phyloP scores from a whole-genome alignment of 352 stramenopile species.

The Pythium aphanidermatum region DNA sequence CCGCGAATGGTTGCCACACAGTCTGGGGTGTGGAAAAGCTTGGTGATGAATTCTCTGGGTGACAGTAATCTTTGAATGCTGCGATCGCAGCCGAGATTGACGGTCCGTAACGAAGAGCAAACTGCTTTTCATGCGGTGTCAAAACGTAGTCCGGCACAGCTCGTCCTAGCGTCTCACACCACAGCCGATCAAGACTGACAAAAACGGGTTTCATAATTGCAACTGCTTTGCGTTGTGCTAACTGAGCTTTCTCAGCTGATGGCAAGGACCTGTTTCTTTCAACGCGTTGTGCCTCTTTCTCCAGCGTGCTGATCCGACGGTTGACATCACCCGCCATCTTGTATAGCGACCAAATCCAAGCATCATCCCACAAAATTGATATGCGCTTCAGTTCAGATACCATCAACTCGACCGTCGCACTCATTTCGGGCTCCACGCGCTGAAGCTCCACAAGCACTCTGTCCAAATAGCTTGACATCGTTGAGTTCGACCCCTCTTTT shows the following conservation, averaged over 20 bases:
- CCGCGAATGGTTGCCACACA: constrained; percentile 69
- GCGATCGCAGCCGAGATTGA: constrained; percentile 40
- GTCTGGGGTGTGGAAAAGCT: too few species aligned
- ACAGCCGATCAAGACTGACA: constrained; percentile 51
- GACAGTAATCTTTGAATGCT: constrained; percentile 39
- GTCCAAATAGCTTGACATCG: too few species aligned
- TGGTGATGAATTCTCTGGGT: constrained; percentile 2
- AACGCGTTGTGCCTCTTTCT: constrained; percentile 69
- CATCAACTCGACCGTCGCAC: constrained; percentile 51
- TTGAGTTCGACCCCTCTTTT: constrained; percentile 19
- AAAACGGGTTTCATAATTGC: constrained; percentile 84
- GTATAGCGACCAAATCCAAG: constrained; percentile 58
- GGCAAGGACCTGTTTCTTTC: constrained; percentile 67
- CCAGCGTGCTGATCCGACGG: constrained; percentile 55
- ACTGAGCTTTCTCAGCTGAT: constrained; percentile 45
- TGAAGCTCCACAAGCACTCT: constrained; percentile 45
- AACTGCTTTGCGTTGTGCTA: constrained; percentile 65
- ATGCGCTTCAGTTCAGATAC: constrained; percentile 73
- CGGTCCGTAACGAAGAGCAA: constrained; percentile 54
- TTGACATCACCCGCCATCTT: constrained; percentile 73
- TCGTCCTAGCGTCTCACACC: constrained; percentile 55
- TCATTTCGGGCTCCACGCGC: constrained; percentile 29
- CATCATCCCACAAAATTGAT: constrained; percentile 81
- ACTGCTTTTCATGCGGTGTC: constrained; percentile 69
- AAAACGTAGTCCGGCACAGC: constrained; percentile 15